Base-by-base conservation (phyloP, 1,139 yeast genomes). In the Zygosaccharomyces sapae region DNA sequence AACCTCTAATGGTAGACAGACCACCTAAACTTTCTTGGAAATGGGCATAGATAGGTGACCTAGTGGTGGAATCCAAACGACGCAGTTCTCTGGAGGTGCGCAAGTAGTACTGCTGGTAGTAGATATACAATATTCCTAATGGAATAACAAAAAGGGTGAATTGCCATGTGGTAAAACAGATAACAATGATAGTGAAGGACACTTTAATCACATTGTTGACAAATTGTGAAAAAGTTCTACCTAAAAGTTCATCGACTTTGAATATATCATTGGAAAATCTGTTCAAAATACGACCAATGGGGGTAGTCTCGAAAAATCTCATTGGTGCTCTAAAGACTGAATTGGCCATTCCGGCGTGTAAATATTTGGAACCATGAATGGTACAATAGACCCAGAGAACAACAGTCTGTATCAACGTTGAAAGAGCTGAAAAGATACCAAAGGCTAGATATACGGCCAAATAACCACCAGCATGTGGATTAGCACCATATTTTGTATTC, bases 241-340 rank as follows among this genome's bases (percentile, higher is more conserved):
- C 89, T 56, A 92, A 74, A 30, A 84, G 75, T 66, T 89, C 96
- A 69, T 92, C 98, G 52, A 92, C 83, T 62, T 89, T 87, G 70
- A 88, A 88, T 46, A 94, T 81, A 72, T 92, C 99, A 65, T 83
- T 89, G 5, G 97, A 88, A 65, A 92, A 92, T 65, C 98, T 76
- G 73, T 94, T 94, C 68, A 92, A 74, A 50, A 94, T 81, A 67
- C 98, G 80, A 33, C 99, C 98, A 54, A 92, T 79, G 43, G 98
- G 99, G 0, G 97, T 92, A 0, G 97, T 89, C 69, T 94, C 98
- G 63, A 94, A 92, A 66, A 94, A 92, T 33, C 88, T 78, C 98
- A 92, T 94, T 52, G 98, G 98, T 0, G 97, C 95, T 52, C 92
- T 76, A 52, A 92, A 70, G 10, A 92, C 96, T 52, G 89, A 73